Base-by-base conservation (phyloP, 805 yeast species). In the Wickerhamiella cacticola region DNA sequence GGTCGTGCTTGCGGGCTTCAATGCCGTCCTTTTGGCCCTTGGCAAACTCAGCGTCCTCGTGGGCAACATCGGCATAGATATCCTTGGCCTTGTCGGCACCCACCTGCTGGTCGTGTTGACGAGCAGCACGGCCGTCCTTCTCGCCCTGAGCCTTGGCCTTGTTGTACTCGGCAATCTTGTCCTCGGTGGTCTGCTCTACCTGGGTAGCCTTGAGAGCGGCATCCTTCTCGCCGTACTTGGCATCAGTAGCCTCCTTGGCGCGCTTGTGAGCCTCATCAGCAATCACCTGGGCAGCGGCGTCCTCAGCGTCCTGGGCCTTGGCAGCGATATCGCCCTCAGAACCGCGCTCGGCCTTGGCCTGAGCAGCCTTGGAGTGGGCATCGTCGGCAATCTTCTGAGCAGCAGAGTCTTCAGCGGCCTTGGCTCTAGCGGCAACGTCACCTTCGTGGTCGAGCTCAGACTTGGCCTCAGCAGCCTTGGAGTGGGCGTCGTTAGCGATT, bases 351-450 rank as follows among this genome's bases (percentile, higher is more conserved):
- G 23, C 5, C 24, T 41, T 26, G 19, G 23, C 50, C 9, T 46
- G 53, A 19, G 45, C 52, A 25, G 45, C 46, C 25, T 42, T 47
- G 25, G 49, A 39, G 28, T 41, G 47, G 31, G 43, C 50, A 18
- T 43, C 52, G 45, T 47, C 50, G 43, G 50, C 53, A 29, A 49
- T 53, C 50, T 50, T 52, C 41, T 41, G 43, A 46, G 48, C 53
- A 15, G 50, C 42, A 15, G 55, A 54, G 24, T 31, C 54, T 43
- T 50, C 54, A 39, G 52, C 56, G 39, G 53, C 56, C 50, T 52
- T 52, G 33, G 56, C 56, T 43, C n/a, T n/a, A n/a, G 23, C 5
- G 24, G n/a, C 6, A 18, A 21, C 88, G 80, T 59, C 80, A 86
- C 53, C 82, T 89, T 48, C 78, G 71, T 22, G 80, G 38, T 58